phyloP scores from a whole-genome alignment of 2,329 filamentous ascomycete genomes.

The Colletotrichum magnum region DNA sequence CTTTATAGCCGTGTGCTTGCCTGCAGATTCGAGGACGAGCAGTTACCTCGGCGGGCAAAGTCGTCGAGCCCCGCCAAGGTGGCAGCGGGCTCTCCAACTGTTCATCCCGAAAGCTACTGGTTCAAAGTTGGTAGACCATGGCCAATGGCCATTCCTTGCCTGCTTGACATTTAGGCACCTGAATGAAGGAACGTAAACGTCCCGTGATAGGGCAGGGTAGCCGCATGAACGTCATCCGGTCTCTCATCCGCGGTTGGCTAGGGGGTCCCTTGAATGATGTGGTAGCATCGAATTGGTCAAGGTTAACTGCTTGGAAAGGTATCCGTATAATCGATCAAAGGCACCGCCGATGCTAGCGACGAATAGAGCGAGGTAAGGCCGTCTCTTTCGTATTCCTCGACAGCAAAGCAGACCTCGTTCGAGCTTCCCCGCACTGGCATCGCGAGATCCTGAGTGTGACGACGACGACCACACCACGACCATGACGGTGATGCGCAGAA shows the following conservation, averaged over 20 bases:
- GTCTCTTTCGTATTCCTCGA: constrained; percentile 2
- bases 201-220: constrained; percentile 12
- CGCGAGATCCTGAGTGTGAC: constrained; percentile 10
- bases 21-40: constrained; percentile 14
- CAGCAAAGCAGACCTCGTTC: background rate
- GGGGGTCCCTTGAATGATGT: constrained; percentile 16
- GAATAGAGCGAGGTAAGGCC: constrained; percentile 35
- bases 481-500: background rate
- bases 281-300: constrained; percentile 23
- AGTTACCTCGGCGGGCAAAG: constrained; percentile 18
- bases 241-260: constrained; percentile 22
- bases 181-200: constrained; percentile 1
- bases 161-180: too few relatives aligned
- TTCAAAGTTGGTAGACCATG: background rate
- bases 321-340: constrained; percentile 18
- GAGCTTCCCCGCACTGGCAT: constrained; percentile 24
- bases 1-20: constrained; percentile 22
- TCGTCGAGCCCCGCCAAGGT: constrained; percentile 12
- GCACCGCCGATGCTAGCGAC: constrained; percentile 23
- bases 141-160: too few relatives aligned
- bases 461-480: constrained; percentile 22
- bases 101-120: constrained; percentile 19
- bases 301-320: constrained; percentile 21
- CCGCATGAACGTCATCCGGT: constrained; percentile 32
- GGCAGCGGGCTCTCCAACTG: constrained; percentile 23